Evolutionary conservation across 1,139 yeast genomes (phyloP), one percentile per base, ranked within the genome.

Genomic region (Suhomyces maxii): DNA sequence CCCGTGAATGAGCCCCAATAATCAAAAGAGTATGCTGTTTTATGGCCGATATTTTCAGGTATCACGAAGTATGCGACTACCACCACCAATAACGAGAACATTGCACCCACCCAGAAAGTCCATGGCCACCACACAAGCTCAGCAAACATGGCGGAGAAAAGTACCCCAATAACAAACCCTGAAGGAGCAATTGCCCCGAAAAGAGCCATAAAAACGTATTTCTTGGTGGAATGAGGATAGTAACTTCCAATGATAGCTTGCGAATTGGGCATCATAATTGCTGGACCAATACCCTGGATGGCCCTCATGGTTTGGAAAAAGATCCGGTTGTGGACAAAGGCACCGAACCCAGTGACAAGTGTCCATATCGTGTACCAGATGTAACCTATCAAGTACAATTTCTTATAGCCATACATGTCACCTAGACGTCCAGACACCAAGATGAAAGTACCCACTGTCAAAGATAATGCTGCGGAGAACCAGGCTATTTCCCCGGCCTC

Each of bases 391-490:
- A 81, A 45, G 54, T 72, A 77, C 47, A 81, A 54, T 34, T 48
- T 58, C 53, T 81, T 81, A 55, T 82, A 81, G 4, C 89, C 89
- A 54, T 69, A 73, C 53, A 81, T 61, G 57, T 84, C 89, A n/a
- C 89, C 89, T 23, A 83, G 56, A 40, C 84, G 72, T 9, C 89
- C 89, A 1, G 84, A 76, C 3, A 79, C 65, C 32, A 84, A 62
- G 46, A 83, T 83, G 49, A 83, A 80, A 0, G 88, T 79, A 9
- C 88, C 88, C 11, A 78, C 81, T 0, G 86, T 78, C 40, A 83
- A 64, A 1, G 84, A 75, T 54, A 70, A 82, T 0, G 83, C 70
- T 0, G 86, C 84, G 5, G 82, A 67, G 58, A 79, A 79, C 88
- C 89, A 83, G 6, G 82, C 70, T 11, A 71, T 66, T 56, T 72